Evolutionary conservation across 768 basidiomycete genomes (phyloP).

Genomic region (Clitopilus passeckerianus): DNA sequence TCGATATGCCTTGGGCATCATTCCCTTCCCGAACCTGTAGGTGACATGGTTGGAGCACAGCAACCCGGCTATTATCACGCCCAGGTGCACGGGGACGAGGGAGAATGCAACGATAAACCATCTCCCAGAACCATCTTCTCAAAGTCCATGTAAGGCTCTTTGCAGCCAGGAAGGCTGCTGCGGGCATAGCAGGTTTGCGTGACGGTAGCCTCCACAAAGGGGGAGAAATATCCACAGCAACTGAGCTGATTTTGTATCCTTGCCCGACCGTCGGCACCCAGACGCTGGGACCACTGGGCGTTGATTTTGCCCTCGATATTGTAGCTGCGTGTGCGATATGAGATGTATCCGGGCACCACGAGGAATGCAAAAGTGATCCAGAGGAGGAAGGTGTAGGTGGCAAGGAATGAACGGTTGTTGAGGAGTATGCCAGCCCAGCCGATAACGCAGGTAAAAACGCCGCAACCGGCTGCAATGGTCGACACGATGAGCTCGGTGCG

Average conservation of each 20-base stretch:
- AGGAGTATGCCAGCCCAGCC: conserved; percentile 82
- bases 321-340: conserved; percentile 59
- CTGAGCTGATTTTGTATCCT: conserved; percentile 67
- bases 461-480: conserved; percentile 57
- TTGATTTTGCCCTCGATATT: conserved; percentile 77
- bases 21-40: conserved; percentile 83
- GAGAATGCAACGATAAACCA: conserved; percentile 68
- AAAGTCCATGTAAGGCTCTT: conserved; percentile 53
- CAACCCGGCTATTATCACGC: conserved; percentile 56
- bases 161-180: conserved; percentile 69
- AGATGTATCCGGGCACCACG: conserved; percentile 73
- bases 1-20: conserved; percentile 82
- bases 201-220: conserved; percentile 75
- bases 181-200: conserved; percentile 71
- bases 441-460: conserved; percentile 61
- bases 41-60: conserved; percentile 81
- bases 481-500: conserved; percentile 64
- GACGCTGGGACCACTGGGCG: conserved; percentile 59
- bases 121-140: conserved; percentile 46
- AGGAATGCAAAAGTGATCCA: conserved; percentile 75
- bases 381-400: conserved; percentile 69
- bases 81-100: conserved; percentile 63
- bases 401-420: conserved; percentile 83
- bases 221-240: conserved; percentile 80
- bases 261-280: conserved; percentile 55